Conservation (phyloP, 495 filamentous ascomycete species). For the Tetracladium setigerum region DNA sequence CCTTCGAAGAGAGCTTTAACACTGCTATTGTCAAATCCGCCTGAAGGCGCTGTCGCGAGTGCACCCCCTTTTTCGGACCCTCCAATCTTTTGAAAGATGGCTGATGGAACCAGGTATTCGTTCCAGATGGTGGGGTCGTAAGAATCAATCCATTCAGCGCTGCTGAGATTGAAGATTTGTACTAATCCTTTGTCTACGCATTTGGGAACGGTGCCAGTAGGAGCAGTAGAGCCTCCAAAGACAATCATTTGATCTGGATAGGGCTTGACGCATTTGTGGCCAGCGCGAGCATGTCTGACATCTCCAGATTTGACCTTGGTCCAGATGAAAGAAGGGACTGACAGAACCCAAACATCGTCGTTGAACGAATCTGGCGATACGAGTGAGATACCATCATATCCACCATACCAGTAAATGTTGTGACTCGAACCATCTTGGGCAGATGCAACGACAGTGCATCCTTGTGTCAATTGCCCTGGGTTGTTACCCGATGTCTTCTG, state of each 20-base stretch:
- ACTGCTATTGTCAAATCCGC: constrained; percentile 42
- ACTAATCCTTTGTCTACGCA: constrained; percentile 49
- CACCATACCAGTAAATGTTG: constrained; percentile 74
- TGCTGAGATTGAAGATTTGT: constrained; percentile 58
- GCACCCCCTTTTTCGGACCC: constrained; percentile 55
- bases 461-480: constrained; percentile 47
- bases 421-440: constrained; percentile 54
- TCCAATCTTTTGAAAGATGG: constrained; percentile 50
- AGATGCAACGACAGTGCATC: constrained; percentile 58
- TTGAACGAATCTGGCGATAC: constrained; percentile 25
- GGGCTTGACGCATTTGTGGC: constrained; percentile 57
- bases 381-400: constrained; percentile 44
- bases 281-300: constrained; percentile 42
- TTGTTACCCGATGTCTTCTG: constrained; percentile 50
- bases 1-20: constrained; percentile 46
- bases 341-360: constrained; percentile 68
- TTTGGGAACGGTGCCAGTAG: constrained; percentile 4
- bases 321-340: constrained; percentile 74
- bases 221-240: constrained; percentile 45
- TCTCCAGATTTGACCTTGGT: constrained; percentile 46
- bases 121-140: constrained; percentile 54
- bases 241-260: constrained; percentile 70
- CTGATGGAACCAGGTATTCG: constrained; percentile 54
- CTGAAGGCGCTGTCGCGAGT: constrained; percentile 30
- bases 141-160: constrained; percentile 41